Base-by-base conservation (phyloP, 805 yeast species). In the Ogataea allantospora region DNA sequence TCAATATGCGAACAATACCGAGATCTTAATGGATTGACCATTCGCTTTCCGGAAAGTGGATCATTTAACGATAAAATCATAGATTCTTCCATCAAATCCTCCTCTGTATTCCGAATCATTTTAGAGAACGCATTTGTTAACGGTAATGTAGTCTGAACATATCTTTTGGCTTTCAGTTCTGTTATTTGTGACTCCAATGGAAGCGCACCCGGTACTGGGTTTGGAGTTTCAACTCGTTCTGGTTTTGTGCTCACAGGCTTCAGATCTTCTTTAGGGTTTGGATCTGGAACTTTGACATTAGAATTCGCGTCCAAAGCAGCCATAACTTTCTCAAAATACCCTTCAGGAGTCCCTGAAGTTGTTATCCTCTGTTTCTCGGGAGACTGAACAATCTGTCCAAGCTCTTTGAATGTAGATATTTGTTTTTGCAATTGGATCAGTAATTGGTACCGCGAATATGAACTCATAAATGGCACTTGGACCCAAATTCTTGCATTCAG, bases 1-100 rank as follows among this genome's bases (percentile, higher is more conserved):
- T 60, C 65, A 10, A 60, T 33, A 43, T 63, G 67, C 2, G 66
- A 56, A 42, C 67, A 63, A 30, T 38, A 58, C 24, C 53, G 42
- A 2, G 61, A 48, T 29, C 62, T 41, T n/a, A 61, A 35, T 1
- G 67, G 67, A 2, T 56, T 58, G 4, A 36, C 41, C 39, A 62
- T 28, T 26, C 54, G 34, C 9, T 38, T 41, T n/a, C 63, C 62
- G 1, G 64, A 53, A 2, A 63, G 39, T 4, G 67, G 67, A 30
- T 63, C 67, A 18, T 44, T 37, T 14, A 63, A 40, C 0, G 66
- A 57, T n/a, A 63, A 37, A 19, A 55, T 35, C 40, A 59, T 42
- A 1, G 54, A 50, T 16, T 52, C 44, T 28, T 57, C 64, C 14
- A 56, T 38, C 4, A 63, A 22, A 28, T 59, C 66, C 14, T 55